A percentile compares a stretch with the other conserved stretches of the same genome.
These are phyloP conservation scores for Pistacia integerrima DNA, from an alignment of 345 rosid genomes.

Conservation along the genomic window DNA sequence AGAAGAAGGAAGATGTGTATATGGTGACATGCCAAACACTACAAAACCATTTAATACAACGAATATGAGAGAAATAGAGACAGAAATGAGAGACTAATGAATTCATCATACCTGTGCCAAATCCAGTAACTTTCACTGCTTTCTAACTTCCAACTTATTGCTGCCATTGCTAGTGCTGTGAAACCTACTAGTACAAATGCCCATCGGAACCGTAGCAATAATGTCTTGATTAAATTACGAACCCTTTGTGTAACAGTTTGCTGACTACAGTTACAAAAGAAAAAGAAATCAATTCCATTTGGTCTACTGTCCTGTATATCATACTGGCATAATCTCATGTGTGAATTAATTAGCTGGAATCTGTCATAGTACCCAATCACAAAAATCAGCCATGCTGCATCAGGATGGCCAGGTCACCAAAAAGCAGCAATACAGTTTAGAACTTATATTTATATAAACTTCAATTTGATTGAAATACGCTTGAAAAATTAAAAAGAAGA, in stretches of 20 bases:
- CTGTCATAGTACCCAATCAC: neutral
- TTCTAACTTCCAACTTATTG: conserved; percentile 78
- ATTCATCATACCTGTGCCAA: conserved; percentile 79
- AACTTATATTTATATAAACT: neutral
- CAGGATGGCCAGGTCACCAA: neutral
- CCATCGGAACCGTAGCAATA: conserved; percentile 70
- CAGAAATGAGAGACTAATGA: neutral
- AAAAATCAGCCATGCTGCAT: neutral
- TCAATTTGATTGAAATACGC: neutral
- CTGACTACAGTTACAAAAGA: conserved; percentile 39
- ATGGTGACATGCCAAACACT: conserved; percentile 82
- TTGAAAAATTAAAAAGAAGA: neutral
- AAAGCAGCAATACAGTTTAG: neutral
- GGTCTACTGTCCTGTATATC: neutral
- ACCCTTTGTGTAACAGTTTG: conserved; percentile 49
- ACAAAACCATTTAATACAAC: conserved; percentile 35
- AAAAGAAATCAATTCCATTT: conserved; percentile 5
- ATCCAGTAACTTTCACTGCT: conserved; percentile 91
- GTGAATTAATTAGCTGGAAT: neutral
- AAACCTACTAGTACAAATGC: conserved; percentile 66
- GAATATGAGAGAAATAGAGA: conserved; percentile 10
- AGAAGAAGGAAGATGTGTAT: conserved; percentile 88
- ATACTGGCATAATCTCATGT: neutral
- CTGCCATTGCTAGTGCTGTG: conserved; percentile 67
- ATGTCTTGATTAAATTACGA: conserved; percentile 51